Evolutionary conservation across 768 basidiomycete species (phyloP), one percentile per base, ranked within the genome.

Genomic region (Mycena floridula): DNA sequence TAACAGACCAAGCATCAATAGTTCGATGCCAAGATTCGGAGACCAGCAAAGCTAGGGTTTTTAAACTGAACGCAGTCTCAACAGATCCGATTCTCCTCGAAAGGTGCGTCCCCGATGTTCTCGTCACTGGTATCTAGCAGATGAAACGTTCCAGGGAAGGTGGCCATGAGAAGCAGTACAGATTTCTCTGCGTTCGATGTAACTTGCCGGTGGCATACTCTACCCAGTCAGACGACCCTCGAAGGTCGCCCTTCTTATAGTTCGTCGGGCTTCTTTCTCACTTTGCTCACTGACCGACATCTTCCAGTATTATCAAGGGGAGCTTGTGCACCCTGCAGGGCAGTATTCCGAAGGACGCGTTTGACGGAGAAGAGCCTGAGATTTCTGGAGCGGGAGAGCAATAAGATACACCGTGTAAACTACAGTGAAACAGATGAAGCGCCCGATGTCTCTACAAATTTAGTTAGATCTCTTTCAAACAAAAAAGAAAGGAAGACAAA

Each of bases 281-380:
- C n/a, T n/a, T n/a, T n/a, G n/a, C n/a, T n/a, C n/a, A n/a, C n/a
- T n/a, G n/a, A n/a, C n/a, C n/a, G n/a, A n/a, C n/a, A n/a, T n/a
- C n/a, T n/a, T n/a, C n/a, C n/a, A n/a, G n/a, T n/a, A n/a, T n/a
- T n/a, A n/a, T n/a, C 70, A 78, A 37, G n/a, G 92, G 92, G 4
- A 84, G 89, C 15, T 72, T 95, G 46, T 90, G 88, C n/a, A 86
- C 87, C 56, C 67, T 85, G 52, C 92, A 95, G 69, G 92, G 92
- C 25, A 83, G 91, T 56, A 65, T 92, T 25, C 92, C 92, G 8
- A 63, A 73, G 37, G 89, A 89, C 51, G 92, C 92, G 5, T 90
- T 94, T 56, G 81, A 85, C 40, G 72, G 76, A 30, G 70, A 71
- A 54, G 74, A 75, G 49, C 57, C 64, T 18, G 40, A 49, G 56